phyloP scores from a whole-genome alignment of 805 yeast species.

The Isabelozyma gotoi region DNA sequence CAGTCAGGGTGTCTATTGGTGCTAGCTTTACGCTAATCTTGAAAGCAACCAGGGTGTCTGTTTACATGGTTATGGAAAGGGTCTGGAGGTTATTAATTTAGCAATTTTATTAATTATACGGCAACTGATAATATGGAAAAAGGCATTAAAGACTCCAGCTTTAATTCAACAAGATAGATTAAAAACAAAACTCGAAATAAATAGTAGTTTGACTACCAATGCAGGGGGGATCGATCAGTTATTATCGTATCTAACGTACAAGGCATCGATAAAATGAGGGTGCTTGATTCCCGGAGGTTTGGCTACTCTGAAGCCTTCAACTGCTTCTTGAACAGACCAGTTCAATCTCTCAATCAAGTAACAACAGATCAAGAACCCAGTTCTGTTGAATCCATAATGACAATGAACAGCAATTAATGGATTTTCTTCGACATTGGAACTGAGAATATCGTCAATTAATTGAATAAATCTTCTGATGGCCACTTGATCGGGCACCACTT shows the following conservation, averaged over 20 bases:
- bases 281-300: constrained; percentile 75
- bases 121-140: too few relatives aligned
- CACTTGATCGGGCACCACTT: constrained; percentile 65
- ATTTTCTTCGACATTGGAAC: constrained; percentile 13
- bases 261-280: constrained; percentile 72
- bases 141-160: too few relatives aligned
- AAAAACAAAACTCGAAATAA: background rate
- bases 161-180: background rate
- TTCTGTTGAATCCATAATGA: constrained; percentile 79
- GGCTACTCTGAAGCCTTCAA: constrained; percentile 55
- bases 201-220: too few relatives aligned
- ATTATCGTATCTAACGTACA: constrained; percentile 60
- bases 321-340: constrained; percentile 62
- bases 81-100: too few relatives aligned
- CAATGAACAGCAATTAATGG: constrained; percentile 68
- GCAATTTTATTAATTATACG: too few relatives aligned
- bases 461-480: constrained; percentile 58
- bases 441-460: constrained; percentile 48
- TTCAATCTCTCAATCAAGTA: constrained; percentile 61
- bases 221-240: background rate
- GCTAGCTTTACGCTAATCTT: too few relatives aligned
- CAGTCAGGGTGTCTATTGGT: too few relatives aligned
- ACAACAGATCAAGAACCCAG: constrained; percentile 72
- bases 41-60: too few relatives aligned
- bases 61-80: too few relatives aligned